These are phyloP conservation scores for Vigna mungo DNA, from an alignment of 306 rosid species.

Conservation along the genomic window DNA sequence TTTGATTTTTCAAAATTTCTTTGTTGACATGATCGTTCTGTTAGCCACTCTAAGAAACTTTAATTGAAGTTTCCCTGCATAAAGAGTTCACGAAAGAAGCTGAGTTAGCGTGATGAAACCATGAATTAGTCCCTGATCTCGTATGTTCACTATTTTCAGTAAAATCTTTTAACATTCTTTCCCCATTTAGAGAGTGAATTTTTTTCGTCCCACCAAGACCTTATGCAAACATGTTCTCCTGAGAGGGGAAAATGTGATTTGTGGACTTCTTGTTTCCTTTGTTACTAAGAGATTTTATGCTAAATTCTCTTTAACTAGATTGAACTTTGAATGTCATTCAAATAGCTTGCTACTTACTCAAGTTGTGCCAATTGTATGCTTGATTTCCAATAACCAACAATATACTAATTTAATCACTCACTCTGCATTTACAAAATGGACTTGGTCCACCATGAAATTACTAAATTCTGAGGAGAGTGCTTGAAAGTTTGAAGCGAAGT, in stretches of 20 bases:
- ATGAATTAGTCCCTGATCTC: constrained; percentile 29
- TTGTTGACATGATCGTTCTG: not conserved
- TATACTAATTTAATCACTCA: not conserved
- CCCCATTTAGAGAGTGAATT: not conserved
- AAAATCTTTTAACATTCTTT: constrained; percentile 2
- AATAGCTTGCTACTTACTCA: not conserved
- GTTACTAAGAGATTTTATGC: not conserved
- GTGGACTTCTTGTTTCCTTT: not conserved
- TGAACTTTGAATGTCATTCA: not conserved
- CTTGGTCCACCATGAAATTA: not conserved
- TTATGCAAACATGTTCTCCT: not conserved
- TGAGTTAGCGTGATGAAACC: constrained; percentile 11
- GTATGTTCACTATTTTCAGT: not conserved
- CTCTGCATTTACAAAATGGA: not conserved
- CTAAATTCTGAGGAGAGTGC: not conserved
- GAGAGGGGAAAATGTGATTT: not conserved
- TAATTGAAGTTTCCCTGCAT: not conserved
- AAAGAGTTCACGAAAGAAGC: constrained; percentile 18
- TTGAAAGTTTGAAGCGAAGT: not conserved
- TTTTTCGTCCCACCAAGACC: not conserved
- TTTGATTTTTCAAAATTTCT: not conserved
- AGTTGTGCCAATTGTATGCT: not conserved
- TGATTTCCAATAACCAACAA: constrained; percentile 14
- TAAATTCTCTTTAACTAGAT: not conserved
- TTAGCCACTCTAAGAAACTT: constrained; percentile 13